Evolutionary conservation across 345 rosid species (phyloP), one percentile per base, ranked within the genome.

Genomic region (Rhizophora apiculata): DNA sequence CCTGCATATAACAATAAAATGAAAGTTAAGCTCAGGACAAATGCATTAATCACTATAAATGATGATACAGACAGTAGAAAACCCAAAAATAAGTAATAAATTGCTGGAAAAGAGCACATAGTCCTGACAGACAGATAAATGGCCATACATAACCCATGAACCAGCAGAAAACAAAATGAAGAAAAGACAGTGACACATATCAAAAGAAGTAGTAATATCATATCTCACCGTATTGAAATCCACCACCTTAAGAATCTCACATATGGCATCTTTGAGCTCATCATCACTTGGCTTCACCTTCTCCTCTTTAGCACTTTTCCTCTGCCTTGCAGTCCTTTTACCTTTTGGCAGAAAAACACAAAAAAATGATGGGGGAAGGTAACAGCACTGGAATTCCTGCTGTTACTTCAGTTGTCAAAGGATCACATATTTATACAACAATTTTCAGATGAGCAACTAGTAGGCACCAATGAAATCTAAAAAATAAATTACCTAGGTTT

Each of bases 221-320:
- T 54, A 68, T 74, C 93, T 74, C 69, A 93, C 97, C 64, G 93
- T 93, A 69, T 87, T 89, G 77, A 93, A 93, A 80, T 93, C 97
- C 73, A 90, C 97, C 64, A 78, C 82, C 74, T 86, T 86, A 22
- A 93, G 87, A 79, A 85, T 89, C 79, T 84, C 89, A 79, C 87
- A 73, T 36, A 84, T 86, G 53, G 92, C 88, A 75, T 71, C 79
- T 78, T 91, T 85, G 26, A 94, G 85, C 77, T 85, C 90, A 27
- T 74, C 77, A 74, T 86, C 86, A 63, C 76, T 85, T 55, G 89
- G 95, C 58, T 32, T 68, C 60, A 39, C 31, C 63, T 78, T 80
- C 72, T 74, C 77, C 56, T 78, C 88, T 71, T 76, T 81, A 60
- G 74, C 79, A 68, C 81, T 87, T 66, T 74, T 86, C 81, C 87